Evolutionary conservation across 148 eudicot genomes (phyloP).

Genomic region (Chenopodium suecicum): DNA sequence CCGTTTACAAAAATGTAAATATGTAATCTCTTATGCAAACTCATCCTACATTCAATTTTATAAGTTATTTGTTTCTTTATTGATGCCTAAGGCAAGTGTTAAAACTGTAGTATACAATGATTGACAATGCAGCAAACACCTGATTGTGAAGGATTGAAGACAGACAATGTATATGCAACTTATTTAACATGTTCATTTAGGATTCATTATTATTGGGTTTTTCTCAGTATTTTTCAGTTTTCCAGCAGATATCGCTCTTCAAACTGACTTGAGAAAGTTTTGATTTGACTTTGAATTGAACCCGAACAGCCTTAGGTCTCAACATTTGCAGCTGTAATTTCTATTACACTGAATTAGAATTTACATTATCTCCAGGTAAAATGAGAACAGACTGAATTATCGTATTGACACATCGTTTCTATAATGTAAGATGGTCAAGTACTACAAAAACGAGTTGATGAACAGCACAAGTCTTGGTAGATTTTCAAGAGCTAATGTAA

Average conservation of each 20-base stretch:
- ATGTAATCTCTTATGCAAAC: background rate
- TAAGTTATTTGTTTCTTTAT: background rate
- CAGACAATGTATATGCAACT: background rate
- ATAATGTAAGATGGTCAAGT: background rate
- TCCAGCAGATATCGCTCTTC: background rate
- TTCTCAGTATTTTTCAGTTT: no score
- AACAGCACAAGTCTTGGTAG: slow-evolving; percentile 57
- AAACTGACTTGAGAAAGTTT: background rate
- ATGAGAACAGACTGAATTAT: background rate
- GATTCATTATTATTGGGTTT: no score
- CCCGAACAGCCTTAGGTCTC: no score
- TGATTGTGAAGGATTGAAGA: background rate
- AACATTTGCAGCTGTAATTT: background rate
- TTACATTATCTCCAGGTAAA: background rate
- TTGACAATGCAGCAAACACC: background rate
- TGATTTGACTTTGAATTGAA: no score
- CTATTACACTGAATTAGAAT: background rate
- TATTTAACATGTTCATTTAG: background rate
- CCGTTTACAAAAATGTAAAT: slow-evolving; percentile 14
- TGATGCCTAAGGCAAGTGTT: background rate
- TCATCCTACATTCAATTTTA: background rate
- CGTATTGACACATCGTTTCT: background rate
- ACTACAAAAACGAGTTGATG: slow-evolving; percentile 43
- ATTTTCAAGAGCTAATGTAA: slow-evolving; percentile 66
- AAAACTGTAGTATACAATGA: background rate